A percentile compares a stretch with the other conserved stretches of the same genome.
Evolutionary conservation across 441 rosid species (phyloP).

Genomic region (Brassica hybrid): DNA sequence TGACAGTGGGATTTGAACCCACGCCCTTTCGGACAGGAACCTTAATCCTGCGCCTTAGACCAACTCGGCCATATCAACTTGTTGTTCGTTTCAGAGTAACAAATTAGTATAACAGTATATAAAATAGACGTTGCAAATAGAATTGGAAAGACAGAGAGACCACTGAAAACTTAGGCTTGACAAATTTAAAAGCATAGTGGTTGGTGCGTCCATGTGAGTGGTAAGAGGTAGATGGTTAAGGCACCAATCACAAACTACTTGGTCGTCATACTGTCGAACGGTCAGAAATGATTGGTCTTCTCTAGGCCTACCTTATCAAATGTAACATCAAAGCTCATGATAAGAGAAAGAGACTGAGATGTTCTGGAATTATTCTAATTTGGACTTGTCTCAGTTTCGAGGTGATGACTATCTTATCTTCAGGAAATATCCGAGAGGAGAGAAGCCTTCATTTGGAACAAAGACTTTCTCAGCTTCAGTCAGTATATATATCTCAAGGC

Average conservation of each 20-base stretch:
- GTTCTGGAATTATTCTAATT: not conserved
- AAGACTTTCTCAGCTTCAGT: not conserved
- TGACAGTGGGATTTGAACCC: conserved; percentile 97
- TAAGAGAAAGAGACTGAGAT: not conserved
- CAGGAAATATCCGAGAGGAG: not conserved
- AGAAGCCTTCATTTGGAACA: not conserved
- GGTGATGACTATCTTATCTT: not conserved
- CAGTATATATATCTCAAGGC: not conserved
- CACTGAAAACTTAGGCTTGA: not conserved
- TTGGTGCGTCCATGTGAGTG: not conserved
- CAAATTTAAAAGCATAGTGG: not conserved
- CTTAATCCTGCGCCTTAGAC: conserved; percentile 99
- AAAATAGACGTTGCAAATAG: not conserved
- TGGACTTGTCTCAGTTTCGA: not conserved
- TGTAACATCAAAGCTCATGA: not conserved
- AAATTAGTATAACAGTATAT: not conserved
- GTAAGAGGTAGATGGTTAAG: not conserved
- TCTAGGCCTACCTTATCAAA: not conserved
- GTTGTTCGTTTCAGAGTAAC: not conserved
- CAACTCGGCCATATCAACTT: conserved; percentile 98
- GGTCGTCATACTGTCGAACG: not conserved
- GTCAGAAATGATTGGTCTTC: not conserved
- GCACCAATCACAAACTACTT: not conserved
- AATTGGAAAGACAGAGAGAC: not conserved
- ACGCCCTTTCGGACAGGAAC: conserved; percentile 99